Conservation (phyloP, 352 stramenopile genomes). For the Globisporangium ultimum region DNA sequence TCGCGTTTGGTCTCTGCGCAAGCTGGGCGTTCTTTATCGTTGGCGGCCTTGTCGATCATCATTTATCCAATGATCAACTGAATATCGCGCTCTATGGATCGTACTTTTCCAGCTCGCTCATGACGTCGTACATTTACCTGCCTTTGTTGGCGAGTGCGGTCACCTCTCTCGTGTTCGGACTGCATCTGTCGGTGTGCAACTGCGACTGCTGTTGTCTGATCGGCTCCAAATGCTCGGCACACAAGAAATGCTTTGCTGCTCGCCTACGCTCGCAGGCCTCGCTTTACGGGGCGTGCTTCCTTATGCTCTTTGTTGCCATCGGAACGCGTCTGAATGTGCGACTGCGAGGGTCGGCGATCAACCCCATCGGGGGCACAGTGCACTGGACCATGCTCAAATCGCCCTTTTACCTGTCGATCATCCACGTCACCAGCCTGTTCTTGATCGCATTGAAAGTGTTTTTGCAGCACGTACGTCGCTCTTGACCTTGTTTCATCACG, state of each 20-base stretch:
- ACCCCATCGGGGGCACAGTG: slow-evolving; percentile 68
- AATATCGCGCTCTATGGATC: slow-evolving; percentile 61
- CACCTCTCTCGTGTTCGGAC: slow-evolving; percentile 33
- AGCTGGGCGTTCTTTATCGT: slow-evolving; percentile 56
- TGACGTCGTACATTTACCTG: slow-evolving; percentile 65
- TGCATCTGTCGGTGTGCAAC: slow-evolving; percentile 52
- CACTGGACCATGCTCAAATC: slow-evolving; percentile 69
- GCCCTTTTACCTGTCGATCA: slow-evolving; percentile 57
- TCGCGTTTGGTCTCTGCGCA: slow-evolving; percentile 58
- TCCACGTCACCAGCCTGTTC: slow-evolving; percentile 58
- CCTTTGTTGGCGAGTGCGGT: slow-evolving; percentile 32
- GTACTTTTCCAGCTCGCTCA: slow-evolving; percentile 36
- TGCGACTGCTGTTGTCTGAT: slow-evolving; percentile 71
- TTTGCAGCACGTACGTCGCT: slow-evolving; percentile 53
- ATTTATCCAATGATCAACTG: slow-evolving; percentile 71
- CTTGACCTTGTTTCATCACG: background rate
- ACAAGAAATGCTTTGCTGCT: slow-evolving; percentile 47
- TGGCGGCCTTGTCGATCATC: slow-evolving; percentile 67
- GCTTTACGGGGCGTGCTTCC: slow-evolving; percentile 44
- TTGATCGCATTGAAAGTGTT: slow-evolving; percentile 74
- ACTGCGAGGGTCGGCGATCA: slow-evolving; percentile 68
- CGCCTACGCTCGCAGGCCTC: slow-evolving; percentile 49
- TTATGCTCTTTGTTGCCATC: slow-evolving; percentile 50
- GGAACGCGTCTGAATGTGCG: slow-evolving; percentile 70
- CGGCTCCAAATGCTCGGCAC: slow-evolving; percentile 23